Conservation (phyloP, 306 rosid species). For the Malus orientalis region DNA sequence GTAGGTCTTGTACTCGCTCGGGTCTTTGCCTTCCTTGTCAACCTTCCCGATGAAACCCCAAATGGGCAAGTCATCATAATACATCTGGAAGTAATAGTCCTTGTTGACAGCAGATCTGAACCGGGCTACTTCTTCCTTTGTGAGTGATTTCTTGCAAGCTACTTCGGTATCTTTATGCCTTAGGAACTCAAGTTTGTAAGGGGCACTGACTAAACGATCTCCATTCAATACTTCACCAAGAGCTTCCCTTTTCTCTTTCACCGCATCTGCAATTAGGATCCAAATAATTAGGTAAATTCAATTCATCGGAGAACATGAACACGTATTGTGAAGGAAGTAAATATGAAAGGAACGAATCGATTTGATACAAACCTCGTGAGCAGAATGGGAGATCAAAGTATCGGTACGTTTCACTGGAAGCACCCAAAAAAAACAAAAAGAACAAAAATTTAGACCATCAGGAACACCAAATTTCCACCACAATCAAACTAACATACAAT, state of each 20-base stretch:
- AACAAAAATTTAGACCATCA: neutral
- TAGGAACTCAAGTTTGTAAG: slow-evolving; percentile 64
- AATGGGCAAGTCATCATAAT: slow-evolving; percentile 82
- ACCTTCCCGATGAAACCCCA: slow-evolving; percentile 86
- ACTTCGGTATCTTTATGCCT: slow-evolving; percentile 42
- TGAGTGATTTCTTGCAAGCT: slow-evolving; percentile 45
- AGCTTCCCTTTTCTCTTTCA: slow-evolving; percentile 81
- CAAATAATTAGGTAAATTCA: neutral
- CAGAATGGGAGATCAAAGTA: slow-evolving; percentile 84
- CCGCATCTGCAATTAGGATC: slow-evolving; percentile 32
- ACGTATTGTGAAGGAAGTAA: neutral
- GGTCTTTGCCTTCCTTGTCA: slow-evolving; percentile 64
- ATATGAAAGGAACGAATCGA: neutral
- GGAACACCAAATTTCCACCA: neutral
- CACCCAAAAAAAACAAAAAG: neutral
- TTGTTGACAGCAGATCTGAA: slow-evolving; percentile 61
- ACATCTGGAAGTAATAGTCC: slow-evolving; percentile 86
- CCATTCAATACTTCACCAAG: slow-evolving; percentile 87
- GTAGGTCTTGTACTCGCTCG: slow-evolving; percentile 61
- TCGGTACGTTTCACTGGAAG: slow-evolving; percentile 50
- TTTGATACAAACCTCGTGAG: slow-evolving; percentile 44
- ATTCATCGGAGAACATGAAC: neutral
- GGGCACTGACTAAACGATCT: slow-evolving; percentile 78
- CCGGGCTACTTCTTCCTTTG: slow-evolving; percentile 48
- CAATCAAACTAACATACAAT: neutral